phyloP scores from a whole-genome alignment of 495 filamentous ascomycete species.

The Aspergillus homomorphus region DNA sequence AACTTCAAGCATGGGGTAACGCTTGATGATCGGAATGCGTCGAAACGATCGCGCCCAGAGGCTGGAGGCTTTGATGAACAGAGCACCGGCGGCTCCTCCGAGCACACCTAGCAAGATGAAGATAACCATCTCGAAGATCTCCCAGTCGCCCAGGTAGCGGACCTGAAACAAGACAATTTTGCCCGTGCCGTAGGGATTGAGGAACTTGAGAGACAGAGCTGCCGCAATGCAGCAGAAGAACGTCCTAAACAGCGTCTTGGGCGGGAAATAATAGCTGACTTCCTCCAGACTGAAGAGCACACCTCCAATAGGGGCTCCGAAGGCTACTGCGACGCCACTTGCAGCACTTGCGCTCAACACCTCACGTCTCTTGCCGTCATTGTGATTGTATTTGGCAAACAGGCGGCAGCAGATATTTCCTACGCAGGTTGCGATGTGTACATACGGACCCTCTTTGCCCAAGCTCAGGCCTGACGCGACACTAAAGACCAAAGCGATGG shows the following conservation, averaged over 20 bases:
- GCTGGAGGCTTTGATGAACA: constrained; percentile 94
- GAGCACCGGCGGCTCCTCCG: constrained; percentile 78
- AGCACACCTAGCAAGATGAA: constrained; percentile 84
- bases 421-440: constrained; percentile 94
- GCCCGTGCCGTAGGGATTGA: constrained; percentile 92
- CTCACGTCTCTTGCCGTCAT: constrained; percentile 88
- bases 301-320: constrained; percentile 89
- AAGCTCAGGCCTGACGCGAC: constrained; percentile 90
- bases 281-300: constrained; percentile 94
- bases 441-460: constrained; percentile 96
- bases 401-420: constrained; percentile 93
- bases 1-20: constrained; percentile 82
- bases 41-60: constrained; percentile 89
- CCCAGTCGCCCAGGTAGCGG: constrained; percentile 88
- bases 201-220: constrained; percentile 84
- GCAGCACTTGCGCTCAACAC: constrained; percentile 90
- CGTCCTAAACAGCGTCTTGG: constrained; percentile 96
- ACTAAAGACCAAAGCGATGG: constrained; percentile 75
- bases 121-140: constrained; percentile 81
- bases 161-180: constrained; percentile 98
- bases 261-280: constrained; percentile 95
- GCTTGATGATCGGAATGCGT: constrained; percentile 74
- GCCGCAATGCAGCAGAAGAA: constrained; percentile 98
- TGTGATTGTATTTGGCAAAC: constrained; percentile 89
- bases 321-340: constrained; percentile 90